Percentiles rank a stretch among this genome's conserved stretches.
phyloP scores from a whole-genome alignment of 768 basidiomycete genomes.

The Mycena floridula region DNA sequence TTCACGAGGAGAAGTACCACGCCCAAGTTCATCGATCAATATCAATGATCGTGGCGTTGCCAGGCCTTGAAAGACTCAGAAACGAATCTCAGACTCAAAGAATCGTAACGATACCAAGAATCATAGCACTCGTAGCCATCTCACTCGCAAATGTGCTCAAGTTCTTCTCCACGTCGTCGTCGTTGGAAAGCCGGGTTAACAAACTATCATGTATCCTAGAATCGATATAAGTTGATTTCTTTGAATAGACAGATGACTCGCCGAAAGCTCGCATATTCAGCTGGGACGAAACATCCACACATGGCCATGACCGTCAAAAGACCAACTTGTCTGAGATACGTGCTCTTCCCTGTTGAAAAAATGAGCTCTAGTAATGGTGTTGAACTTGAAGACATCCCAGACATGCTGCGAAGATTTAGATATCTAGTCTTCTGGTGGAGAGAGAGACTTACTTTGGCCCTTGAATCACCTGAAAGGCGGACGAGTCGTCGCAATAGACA shows the following conservation, averaged over 20 bases:
- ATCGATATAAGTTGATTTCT: not conserved
- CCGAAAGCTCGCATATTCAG: constrained; percentile 90
- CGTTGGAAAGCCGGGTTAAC: constrained; percentile 85
- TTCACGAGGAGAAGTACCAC: constrained; percentile 84
- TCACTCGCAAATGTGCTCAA: constrained; percentile 94
- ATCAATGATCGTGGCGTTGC: constrained; percentile 68
- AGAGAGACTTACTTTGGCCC: constrained; percentile 69
- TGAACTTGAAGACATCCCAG: too few relatives aligned
- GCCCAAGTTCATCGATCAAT: constrained; percentile 87
- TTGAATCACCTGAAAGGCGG: constrained; percentile 87
- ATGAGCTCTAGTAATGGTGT: too few relatives aligned
- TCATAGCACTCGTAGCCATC: constrained; percentile 91
- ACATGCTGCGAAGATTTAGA: constrained; percentile 1
- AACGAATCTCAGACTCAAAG: not conserved
- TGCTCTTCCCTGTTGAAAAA: constrained; percentile 69
- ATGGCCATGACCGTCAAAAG: constrained; percentile 82
- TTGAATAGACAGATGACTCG: constrained; percentile 15
- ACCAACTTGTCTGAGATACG: constrained; percentile 84
- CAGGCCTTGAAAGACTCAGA: constrained; percentile 42
- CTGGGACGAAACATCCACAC: constrained; percentile 89
- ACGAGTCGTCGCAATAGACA: constrained; percentile 78
- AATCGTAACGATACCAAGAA: constrained; percentile 48
- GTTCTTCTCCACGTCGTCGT: constrained; percentile 85
- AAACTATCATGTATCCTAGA: constrained; percentile 65
- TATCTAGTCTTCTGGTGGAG: not conserved